Base-by-base conservation (phyloP, 1,139 yeast genomes). In the Taphrina populina region DNA sequence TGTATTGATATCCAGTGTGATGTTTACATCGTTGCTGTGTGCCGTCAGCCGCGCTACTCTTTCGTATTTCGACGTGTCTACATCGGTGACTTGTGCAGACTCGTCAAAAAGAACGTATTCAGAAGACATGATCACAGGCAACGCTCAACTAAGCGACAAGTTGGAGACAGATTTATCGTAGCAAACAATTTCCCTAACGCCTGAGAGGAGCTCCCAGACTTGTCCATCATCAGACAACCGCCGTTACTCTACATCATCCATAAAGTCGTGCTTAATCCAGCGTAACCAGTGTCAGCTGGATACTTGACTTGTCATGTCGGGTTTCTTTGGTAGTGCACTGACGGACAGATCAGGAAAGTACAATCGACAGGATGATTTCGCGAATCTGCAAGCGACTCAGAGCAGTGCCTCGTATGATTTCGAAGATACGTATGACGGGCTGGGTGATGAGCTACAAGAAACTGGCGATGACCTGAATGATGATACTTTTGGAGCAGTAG, bases 31-130 rank as follows among this genome's bases (percentile, higher is more conserved):
- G 61, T 81, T 79, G 23, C 95, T 84, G 60, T 81, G 82, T 24
- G 94, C 97, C 64, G 87, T 86, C 67, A 92, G 80, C 66, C 99
- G 84, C 32, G 88, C 76, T 15, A 92, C 97, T 67, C 87, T 86
- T 77, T 88, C 95, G 76, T 94, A 92, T 67, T 95, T 81, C 55
- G 90, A 95, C 32, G 84, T 73, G 69, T 92, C 98, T 54, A 87
- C 83, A 45, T 92, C 81, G 62, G 84, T 84, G 67, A 92, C 83
- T 62, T 82, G 81, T 75, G 94, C 92, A 71, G 88, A 82, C 73
- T 92, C 98, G 72, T 92, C 97, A 69, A 94, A 92, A 62, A 94
- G 78, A 45, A 94, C 84, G 62, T 85, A 49, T 17, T 58, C 60
- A 11, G 60, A 44, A 36, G 52, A 43, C 41, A 41, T 57, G 33